Conservation (phyloP, 768 basidiomycete genomes). For the Podaxis rugospora region DNA sequence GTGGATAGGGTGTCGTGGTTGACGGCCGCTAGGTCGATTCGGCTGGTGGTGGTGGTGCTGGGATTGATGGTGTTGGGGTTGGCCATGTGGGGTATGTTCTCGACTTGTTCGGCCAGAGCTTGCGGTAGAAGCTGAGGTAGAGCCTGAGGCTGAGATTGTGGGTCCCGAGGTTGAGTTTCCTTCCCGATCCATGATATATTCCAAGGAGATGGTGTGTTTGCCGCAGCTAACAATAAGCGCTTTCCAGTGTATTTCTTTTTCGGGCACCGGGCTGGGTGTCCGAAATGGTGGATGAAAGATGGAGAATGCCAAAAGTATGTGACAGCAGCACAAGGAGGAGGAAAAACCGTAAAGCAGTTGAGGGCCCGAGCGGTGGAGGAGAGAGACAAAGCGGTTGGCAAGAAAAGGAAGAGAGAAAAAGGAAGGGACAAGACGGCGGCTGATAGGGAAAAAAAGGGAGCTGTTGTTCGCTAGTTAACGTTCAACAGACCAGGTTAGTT, state of each 20-base stretch:
- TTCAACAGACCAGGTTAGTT: slow-evolving; percentile 1
- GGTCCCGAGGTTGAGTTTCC: background rate
- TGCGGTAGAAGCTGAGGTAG: background rate
- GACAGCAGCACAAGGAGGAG: background rate
- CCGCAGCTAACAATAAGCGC: background rate
- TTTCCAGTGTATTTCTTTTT: background rate
- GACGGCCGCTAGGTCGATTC: background rate
- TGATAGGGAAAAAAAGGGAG: background rate
- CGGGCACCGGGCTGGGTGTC: background rate
- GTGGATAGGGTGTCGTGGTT: background rate
- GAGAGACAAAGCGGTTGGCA: background rate
- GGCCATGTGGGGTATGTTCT: background rate
- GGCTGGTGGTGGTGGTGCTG: background rate
- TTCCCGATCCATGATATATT: background rate
- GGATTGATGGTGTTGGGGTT: background rate
- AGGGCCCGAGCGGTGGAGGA: background rate
- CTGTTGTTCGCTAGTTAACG: background rate
- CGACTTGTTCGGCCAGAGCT: background rate
- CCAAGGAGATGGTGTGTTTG: background rate
- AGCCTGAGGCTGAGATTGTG: background rate
- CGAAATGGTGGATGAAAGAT: background rate
- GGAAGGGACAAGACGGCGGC: background rate
- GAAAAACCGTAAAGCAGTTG: background rate
- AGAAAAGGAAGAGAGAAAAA: background rate
- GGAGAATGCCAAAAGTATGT: background rate